phyloP scores from a whole-genome alignment of 2,329 filamentous ascomycete genomes.

The Talaromyces pinophilus region DNA sequence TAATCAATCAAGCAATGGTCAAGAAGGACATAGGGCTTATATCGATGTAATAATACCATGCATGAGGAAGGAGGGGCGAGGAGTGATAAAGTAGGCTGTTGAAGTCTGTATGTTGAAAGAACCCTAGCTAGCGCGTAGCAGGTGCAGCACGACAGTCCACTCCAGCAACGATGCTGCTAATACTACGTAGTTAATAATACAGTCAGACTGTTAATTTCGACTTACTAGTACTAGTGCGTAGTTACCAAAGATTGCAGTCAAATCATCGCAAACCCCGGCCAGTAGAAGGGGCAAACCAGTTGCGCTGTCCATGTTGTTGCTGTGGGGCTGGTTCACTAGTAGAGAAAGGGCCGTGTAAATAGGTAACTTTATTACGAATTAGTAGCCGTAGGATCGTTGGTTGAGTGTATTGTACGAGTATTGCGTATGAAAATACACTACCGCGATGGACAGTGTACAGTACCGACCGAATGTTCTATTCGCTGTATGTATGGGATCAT shows the following conservation, averaged over 20 bases:
- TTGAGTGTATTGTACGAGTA: neutral
- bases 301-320: neutral
- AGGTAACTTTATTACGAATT: neutral
- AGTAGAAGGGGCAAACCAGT: constrained; percentile 2
- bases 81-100: neutral
- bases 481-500: neutral
- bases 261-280: constrained; percentile 7
- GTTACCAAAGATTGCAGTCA: neutral
- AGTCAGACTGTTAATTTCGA: neutral
- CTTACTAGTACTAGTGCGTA: neutral
- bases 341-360: constrained; percentile 8
- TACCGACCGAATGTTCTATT: neutral
- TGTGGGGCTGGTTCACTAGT: constrained; percentile 3
- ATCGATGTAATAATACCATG: neutral
- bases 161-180: neutral
- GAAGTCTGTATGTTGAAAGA: neutral
- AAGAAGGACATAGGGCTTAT: constrained; percentile 15
- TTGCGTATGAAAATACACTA: neutral
- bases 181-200: neutral
- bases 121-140: constrained; percentile 10
- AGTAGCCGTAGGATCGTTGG: neutral
- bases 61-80: constrained; percentile 1
- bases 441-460: neutral
- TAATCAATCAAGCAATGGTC: neutral
- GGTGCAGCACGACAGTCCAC: neutral